Conservation (phyloP, 1,284 basidiomycete species). For the Microbotryum saponariae region DNA sequence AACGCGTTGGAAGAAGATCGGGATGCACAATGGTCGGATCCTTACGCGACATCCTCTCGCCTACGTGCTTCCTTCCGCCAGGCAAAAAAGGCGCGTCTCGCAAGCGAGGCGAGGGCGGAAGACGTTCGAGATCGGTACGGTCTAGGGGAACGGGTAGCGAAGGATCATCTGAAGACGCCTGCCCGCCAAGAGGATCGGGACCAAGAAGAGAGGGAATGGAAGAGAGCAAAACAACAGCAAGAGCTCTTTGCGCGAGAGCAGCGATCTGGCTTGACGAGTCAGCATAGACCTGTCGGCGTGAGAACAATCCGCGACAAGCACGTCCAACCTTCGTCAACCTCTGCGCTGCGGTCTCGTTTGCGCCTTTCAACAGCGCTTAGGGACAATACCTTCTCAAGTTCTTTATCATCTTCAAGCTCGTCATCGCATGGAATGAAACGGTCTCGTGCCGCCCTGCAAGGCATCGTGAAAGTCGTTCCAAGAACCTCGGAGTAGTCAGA, state of each 20-base stretch:
- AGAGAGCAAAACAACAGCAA: constrained; percentile 58
- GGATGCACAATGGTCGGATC: constrained; percentile 69
- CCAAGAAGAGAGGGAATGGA: constrained; percentile 52
- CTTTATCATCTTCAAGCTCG: not conserved
- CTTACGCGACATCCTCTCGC: constrained; percentile 65
- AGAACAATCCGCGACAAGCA: not conserved
- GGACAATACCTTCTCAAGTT: not conserved
- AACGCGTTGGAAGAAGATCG: constrained; percentile 66
- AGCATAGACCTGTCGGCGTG: not conserved
- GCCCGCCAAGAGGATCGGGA: constrained; percentile 39
- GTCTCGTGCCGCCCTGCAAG: too few species aligned
- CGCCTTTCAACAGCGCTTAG: too few species aligned
- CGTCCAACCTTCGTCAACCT: not conserved
- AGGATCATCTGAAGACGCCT: constrained; percentile 39
- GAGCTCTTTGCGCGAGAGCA: constrained; percentile 38
- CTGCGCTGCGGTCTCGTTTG: too few species aligned
- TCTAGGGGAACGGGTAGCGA: constrained; percentile 55
- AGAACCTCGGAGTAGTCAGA: too few species aligned
- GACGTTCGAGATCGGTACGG: constrained; percentile 51
- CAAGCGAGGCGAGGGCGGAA: constrained; percentile 19
- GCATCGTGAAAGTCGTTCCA: too few species aligned
- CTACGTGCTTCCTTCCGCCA: constrained; percentile 72
- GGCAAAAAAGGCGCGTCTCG: constrained; percentile 56
- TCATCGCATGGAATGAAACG: not conserved
- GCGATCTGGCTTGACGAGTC: not conserved